Percentiles rank a stretch among this genome's conserved stretches.
phyloP scores from a whole-genome alignment of 148 eudicot species.

The Persicaria maculosa region DNA sequence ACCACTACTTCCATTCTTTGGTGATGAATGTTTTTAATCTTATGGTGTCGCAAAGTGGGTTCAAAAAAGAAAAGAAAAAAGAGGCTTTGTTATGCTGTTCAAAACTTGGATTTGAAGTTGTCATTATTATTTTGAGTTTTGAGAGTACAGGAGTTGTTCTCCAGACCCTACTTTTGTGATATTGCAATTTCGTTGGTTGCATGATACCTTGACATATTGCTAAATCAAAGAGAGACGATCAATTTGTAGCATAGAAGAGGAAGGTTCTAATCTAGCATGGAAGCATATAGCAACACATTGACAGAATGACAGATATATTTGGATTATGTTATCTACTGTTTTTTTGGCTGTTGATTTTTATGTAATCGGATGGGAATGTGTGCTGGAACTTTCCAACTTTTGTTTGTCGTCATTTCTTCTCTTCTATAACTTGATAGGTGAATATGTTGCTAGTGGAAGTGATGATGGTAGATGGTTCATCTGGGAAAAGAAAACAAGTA shows the following conservation, averaged over 20 bases:
- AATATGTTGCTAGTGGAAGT: slow-evolving; percentile 94
- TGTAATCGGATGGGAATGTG: not conserved
- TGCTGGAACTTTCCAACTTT: not conserved
- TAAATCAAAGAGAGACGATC: not conserved
- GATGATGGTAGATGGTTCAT: slow-evolving; percentile 99
- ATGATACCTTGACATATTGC: not conserved
- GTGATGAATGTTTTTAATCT: not conserved
- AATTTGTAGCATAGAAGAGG: not conserved
- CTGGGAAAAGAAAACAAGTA: slow-evolving; percentile 95
- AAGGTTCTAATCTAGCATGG: slow-evolving; percentile 1
- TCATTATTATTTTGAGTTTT: not conserved
- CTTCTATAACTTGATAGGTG: slow-evolving; percentile 38
- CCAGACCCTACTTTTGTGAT: not conserved
- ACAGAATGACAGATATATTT: not conserved
- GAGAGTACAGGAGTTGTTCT: not conserved
- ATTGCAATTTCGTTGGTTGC: not conserved
- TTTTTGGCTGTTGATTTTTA: not conserved
- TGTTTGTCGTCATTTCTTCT: not conserved
- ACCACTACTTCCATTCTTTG: not conserved
- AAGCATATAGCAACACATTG: not conserved
- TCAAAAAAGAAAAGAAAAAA: no score
- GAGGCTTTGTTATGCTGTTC: not conserved
- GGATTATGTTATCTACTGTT: not conserved
- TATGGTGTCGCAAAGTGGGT: not conserved
- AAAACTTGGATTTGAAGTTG: not conserved